A percentile compares a stretch with the other conserved stretches of the same genome.
These are phyloP conservation scores for Pseudocercospora musae DNA, from an alignment of 2,329 filamentous ascomycete genomes.

Conservation along the genomic window DNA sequence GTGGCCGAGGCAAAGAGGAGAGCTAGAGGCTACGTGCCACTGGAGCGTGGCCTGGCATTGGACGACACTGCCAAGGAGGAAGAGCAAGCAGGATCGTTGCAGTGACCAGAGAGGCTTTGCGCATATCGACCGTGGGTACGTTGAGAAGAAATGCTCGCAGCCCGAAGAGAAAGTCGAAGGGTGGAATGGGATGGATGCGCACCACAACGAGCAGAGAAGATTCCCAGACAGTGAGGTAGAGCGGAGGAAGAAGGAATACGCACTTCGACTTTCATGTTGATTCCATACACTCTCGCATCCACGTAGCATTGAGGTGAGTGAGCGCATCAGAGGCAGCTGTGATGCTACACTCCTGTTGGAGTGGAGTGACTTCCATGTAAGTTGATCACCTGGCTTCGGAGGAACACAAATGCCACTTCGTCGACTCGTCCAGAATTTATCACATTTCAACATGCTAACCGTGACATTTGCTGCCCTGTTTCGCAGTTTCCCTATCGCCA, in stretches of 20 bases:
- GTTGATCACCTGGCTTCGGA: not conserved
- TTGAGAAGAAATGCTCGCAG: not conserved
- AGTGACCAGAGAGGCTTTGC: too few species aligned
- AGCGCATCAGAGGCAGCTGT: too few species aligned
- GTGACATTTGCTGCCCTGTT: not conserved
- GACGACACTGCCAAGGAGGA: too few species aligned
- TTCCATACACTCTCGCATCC: too few species aligned
- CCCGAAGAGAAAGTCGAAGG: not conserved
- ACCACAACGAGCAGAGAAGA: not conserved
- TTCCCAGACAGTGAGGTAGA: not conserved
- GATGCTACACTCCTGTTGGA: too few species aligned
- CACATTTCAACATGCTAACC: not conserved
- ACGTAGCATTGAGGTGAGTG: too few species aligned
- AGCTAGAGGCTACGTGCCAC: too few species aligned
- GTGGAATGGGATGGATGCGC: not conserved
- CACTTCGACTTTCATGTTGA: too few species aligned
- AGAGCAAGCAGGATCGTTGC: too few species aligned
- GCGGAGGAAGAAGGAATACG: too few species aligned
- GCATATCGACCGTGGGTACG: not conserved
- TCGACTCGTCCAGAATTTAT: not conserved
- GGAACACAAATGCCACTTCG: not conserved
- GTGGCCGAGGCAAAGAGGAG: too few species aligned
- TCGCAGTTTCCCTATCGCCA: conserved; percentile 9
- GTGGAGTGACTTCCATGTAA: not conserved
- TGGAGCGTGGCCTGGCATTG: too few species aligned